These are phyloP conservation scores for Artemisia argyi DNA, from an alignment of 129 eudicot genomes.

Conservation along the genomic window DNA sequence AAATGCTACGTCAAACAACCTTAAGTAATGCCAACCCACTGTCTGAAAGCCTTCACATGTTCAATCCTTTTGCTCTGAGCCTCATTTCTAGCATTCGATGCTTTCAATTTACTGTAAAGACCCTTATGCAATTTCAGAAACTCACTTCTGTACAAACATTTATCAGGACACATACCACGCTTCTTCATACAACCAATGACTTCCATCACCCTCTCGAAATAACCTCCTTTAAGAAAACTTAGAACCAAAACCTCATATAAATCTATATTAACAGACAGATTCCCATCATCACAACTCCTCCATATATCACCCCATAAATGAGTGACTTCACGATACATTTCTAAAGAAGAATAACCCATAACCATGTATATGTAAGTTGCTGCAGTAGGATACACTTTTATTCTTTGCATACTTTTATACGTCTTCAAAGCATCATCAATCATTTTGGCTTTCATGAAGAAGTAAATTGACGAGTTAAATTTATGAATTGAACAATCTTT, in stretches of 20 bases:
- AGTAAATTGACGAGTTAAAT: constrained; percentile 76
- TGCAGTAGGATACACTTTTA: constrained; percentile 55
- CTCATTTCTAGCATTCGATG: constrained; percentile 56
- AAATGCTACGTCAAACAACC: not conserved
- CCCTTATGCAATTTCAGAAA: constrained; percentile 65
- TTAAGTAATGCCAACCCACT: constrained; percentile 59
- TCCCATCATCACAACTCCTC: constrained; percentile 45
- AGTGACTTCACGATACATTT: constrained; percentile 79
- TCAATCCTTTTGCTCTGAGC: constrained; percentile 66
- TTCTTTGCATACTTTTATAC: constrained; percentile 71
- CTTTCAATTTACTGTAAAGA: constrained; percentile 62
- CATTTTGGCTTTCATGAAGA: constrained; percentile 90
- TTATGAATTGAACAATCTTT: constrained; percentile 33
- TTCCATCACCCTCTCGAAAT: constrained; percentile 96
- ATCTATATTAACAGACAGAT: constrained; percentile 44
- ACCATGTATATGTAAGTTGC: constrained; percentile 58
- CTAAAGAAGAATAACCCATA: constrained; percentile 65
- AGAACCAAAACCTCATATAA: constrained; percentile 64
- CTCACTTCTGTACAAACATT: constrained; percentile 60
- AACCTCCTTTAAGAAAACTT: constrained; percentile 80
- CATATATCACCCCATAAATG: constrained; percentile 89
- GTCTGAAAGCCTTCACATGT: constrained; percentile 71
- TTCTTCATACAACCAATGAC: constrained; percentile 61
- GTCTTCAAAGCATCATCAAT: constrained; percentile 68
- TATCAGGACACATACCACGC: constrained; percentile 60